Evolutionary conservation across 371 early-diverging fungal genomes (phyloP).

Genomic region (Conidiobolus incongruus): DNA sequence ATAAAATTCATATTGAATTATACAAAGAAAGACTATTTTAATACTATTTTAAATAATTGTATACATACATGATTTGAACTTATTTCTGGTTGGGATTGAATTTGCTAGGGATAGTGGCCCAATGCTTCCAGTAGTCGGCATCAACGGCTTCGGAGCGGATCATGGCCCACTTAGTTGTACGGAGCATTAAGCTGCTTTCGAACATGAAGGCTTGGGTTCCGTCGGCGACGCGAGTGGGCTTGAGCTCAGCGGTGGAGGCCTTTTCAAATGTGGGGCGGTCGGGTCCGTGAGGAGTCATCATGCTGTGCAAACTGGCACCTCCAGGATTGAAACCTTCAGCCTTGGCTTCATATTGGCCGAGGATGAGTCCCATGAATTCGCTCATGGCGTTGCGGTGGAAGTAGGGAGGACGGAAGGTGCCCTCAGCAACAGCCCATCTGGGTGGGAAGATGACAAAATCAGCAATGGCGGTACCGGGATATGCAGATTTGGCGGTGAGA

Average conservation of each 20-base stretch:
- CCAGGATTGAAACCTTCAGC: slow-evolving; percentile 78
- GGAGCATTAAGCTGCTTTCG: slow-evolving; percentile 62
- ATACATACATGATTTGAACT: too few species aligned
- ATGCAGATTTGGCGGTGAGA: slow-evolving; percentile 67
- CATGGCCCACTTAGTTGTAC: slow-evolving; percentile 67
- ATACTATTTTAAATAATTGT: too few species aligned
- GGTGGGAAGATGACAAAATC: slow-evolving; percentile 97
- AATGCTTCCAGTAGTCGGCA: slow-evolving; percentile 52
- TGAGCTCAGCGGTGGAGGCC: slow-evolving; percentile 44
- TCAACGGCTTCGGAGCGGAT: slow-evolving; percentile 41
- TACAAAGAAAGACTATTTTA: too few species aligned
- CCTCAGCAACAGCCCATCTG: slow-evolving; percentile 78
- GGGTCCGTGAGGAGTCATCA: slow-evolving; percentile 89
- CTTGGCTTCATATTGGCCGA: slow-evolving; percentile 86
- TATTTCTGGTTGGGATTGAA: slow-evolving; percentile 18
- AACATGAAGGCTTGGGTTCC: slow-evolving; percentile 90
- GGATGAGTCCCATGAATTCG: slow-evolving; percentile 92
- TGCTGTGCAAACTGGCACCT: slow-evolving; percentile 56
- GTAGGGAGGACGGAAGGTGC: slow-evolving; percentile 88
- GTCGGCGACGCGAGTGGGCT: slow-evolving; percentile 58
- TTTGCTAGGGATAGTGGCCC: slow-evolving; percentile 31
- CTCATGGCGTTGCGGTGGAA: slow-evolving; percentile 89
- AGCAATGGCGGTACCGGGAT: slow-evolving; percentile 74
- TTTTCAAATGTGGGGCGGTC: slow-evolving; percentile 61
- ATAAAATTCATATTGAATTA: too few species aligned